Evolutionary conservation across 2,329 filamentous ascomycete genomes (phyloP).

Genomic region (Mycocentrospora acerina): DNA sequence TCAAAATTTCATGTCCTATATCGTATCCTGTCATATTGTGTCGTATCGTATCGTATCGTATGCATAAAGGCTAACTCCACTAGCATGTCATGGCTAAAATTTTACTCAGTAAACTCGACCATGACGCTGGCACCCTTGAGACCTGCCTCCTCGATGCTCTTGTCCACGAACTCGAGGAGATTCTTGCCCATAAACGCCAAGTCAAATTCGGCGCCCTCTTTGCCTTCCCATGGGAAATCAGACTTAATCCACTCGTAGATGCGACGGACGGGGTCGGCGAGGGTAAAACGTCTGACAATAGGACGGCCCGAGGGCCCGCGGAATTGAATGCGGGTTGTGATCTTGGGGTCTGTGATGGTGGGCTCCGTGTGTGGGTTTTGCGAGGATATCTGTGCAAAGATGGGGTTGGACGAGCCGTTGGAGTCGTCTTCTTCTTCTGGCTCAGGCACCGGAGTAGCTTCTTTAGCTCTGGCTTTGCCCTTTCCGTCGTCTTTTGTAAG

Average conservation of each 20-base stretch:
- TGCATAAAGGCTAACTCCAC: neutral
- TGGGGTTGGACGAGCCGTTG: constrained; percentile 41
- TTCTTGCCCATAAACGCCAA: constrained; percentile 87
- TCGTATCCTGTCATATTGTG: neutral
- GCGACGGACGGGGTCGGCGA: constrained; percentile 73
- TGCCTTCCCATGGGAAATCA: constrained; percentile 74
- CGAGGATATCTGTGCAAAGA: constrained; percentile 72
- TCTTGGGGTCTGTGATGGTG: constrained; percentile 61
- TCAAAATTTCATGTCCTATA: neutral
- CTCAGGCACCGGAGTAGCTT: constrained; percentile 13
- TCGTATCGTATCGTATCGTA: neutral
- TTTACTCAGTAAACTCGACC: constrained; percentile 69
- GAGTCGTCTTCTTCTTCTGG: constrained; percentile 29
- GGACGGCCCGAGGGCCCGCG: constrained; percentile 69
- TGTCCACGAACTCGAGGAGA: constrained; percentile 72
- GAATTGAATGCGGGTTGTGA: constrained; percentile 89
- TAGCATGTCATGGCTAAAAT: neutral
- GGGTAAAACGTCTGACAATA: constrained; percentile 80
- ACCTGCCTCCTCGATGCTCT: constrained; percentile 76
- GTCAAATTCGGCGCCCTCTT: constrained; percentile 78
- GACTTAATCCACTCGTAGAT: constrained; percentile 98
- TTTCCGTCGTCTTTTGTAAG: constrained; percentile 71
- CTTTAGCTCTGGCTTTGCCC: constrained; percentile 44
- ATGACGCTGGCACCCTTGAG: constrained; percentile 93
- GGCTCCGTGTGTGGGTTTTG: constrained; percentile 78